Evolutionary conservation across 129 eudicot species (phyloP), one percentile per base, ranked within the genome.

Genomic region (Flaveria trinervia): DNA sequence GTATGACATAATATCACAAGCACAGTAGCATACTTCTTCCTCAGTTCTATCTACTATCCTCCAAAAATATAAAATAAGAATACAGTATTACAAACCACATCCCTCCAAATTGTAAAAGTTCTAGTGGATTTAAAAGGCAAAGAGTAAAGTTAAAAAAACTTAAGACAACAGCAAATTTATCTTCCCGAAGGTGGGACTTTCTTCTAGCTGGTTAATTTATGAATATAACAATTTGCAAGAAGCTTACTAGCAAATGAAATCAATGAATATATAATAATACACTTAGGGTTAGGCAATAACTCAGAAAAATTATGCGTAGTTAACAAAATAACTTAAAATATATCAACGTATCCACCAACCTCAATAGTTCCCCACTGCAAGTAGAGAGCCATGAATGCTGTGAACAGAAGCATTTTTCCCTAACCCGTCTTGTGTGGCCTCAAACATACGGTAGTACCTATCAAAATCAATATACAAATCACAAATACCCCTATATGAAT

Each of bases 371-470:
- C 81, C 98, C 98, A 93, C 97, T 22, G 98, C 98, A 79, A 93
- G 98, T 55, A 93, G 89, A 81, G 98, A 93, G 70, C 98, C 98
- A 80, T 93, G 98, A 80, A 93, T 91, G 82, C 98, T 90, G 73
- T 93, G 97, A 72, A 93, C 85, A 69, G 98, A 93, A 77, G 98
- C 98, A 86, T 91, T 91, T 85, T 80, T 93, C 39, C 98, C 97
- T 89, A 93, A 72, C 48, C 98, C 98, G 71, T 93, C 97, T 81
- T 93, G 98, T 71, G 98, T 87, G 49, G 97, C 98, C 91, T 93
- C 98, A 87, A 93, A 93, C 98, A 93, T 93, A 45, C 97, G 97
- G 72, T 93, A 93, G 80, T 93, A 93, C 98, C 98, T 93, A 83
- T 73, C 68, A 80, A 70, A 52, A 80, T 46, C 65, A 69, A 18